phyloP scores from a whole-genome alignment of 108 stramenopile genomes.

The Poteriospumella lacustris region DNA sequence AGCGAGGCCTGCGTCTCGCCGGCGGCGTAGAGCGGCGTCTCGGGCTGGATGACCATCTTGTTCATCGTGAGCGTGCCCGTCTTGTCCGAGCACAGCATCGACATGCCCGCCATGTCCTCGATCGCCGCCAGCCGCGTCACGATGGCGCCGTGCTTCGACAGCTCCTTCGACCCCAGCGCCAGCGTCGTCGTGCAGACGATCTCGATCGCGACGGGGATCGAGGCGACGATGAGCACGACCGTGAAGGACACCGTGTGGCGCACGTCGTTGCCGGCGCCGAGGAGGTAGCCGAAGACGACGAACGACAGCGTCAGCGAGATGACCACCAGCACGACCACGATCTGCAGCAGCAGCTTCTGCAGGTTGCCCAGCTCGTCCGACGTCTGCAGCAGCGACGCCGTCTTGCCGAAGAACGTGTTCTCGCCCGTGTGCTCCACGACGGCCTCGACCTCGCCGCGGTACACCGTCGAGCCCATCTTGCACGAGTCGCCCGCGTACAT shows the following conservation, averaged over 20 bases:
- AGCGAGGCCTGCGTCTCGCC: constrained; percentile 10
- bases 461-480: constrained; percentile 67
- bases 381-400: constrained; percentile 53
- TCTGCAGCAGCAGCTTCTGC: constrained; percentile 59
- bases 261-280: not conserved
- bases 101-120: constrained; percentile 69
- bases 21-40: constrained; percentile 45
- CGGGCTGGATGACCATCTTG: constrained; percentile 62
- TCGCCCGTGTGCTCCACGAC: constrained; percentile 52
- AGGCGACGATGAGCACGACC: constrained; percentile 65
- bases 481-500: constrained; percentile 55
- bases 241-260: constrained; percentile 32
- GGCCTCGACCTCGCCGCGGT: constrained; percentile 61
- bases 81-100: constrained; percentile 72
- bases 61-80: constrained; percentile 75
- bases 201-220: constrained; percentile 70
- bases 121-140: constrained; percentile 67
- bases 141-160: constrained; percentile 61
- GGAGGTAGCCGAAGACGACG: constrained; percentile 36
- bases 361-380: constrained; percentile 55
- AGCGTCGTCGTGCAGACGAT: constrained; percentile 68
- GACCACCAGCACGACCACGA: constrained; percentile 57
- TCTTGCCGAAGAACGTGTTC: constrained; percentile 69
- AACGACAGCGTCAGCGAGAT: constrained; percentile 53
- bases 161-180: constrained; percentile 60